Evolutionary conservation across 2,329 filamentous ascomycete genomes (phyloP), one percentile per base, ranked within the genome.

Genomic region (Leptographium procerum): DNA sequence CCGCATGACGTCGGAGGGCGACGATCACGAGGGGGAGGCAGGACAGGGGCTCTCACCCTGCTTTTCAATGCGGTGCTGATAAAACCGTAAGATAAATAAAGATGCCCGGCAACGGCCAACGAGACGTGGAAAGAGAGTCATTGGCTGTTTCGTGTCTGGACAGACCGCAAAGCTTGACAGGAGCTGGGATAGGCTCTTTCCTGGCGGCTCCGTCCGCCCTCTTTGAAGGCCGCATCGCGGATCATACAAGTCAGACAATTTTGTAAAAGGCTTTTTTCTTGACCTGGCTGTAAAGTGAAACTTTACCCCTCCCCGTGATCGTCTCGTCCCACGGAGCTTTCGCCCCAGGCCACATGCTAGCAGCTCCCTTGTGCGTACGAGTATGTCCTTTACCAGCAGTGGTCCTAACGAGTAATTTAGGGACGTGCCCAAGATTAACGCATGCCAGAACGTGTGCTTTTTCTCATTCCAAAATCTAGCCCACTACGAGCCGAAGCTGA

Each of bases 1-100:
- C 45, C 48, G 56, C 56, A 58, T 60, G 48, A 57, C 55, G 58
- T 57, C 55, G 52, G 59, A 58, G 52, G 31, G 10, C n/a, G 58
- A 7, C 47, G 47, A 60, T 47, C 43, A 26, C 43, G n/a, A 47
- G 43, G n/a, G 24, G 43, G 45, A 43, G 40, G 16, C 16, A 9
- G 40, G 40, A n/a, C 19, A 19, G 40, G 31, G 31, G 31, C 31
- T 10, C 31, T 6, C 14, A 19, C 4, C 40, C 16, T 43, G 40
- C 16, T 3, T 19, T 40, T 9, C n/a, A n/a, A n/a, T n/a, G n/a
- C n/a, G n/a, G n/a, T n/a, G n/a, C n/a, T n/a, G n/a, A n/a, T n/a
- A n/a, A n/a, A n/a, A 5, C 10, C 31, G 31, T 33, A 33, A 33
- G 31, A 33, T 33, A n/a, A n/a, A n/a, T n/a, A n/a, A n/a, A n/a